Base-by-base conservation (phyloP, 192 early-diverging fungal genomes). In the Backusella macrospora region DNA sequence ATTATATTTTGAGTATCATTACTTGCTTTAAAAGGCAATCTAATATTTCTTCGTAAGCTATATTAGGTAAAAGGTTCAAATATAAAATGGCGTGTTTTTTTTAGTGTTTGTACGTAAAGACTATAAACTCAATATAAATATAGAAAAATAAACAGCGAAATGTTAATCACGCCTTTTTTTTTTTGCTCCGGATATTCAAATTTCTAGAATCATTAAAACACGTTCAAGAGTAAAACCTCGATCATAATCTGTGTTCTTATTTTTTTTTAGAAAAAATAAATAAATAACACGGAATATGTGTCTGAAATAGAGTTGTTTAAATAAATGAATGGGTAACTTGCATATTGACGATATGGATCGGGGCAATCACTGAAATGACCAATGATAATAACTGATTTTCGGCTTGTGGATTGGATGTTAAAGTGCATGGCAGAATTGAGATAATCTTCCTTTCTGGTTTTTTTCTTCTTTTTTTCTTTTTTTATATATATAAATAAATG, bases 321-420 rank as follows among this genome's bases (percentile, higher is more conserved):
- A 59, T 26, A 12, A 59, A 26, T 34, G 29, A 34, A 34, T 34
- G 29, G 52, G 52, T 59, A 23, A 59, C 52, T 59, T 10, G 52
- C 12, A 59, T 59, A 59, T 59, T n/a, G 10, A 23, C 21, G 52
- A 26, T 59, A 59, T 59, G 52, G 52, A 59, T 59, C 52, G 52
- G 52, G 52, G 52, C 52, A 59, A 59, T 59, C 52, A 26, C 21
- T 59, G 21, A 23, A 59, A 59, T 59, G 21, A 59, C 21, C 52
- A 59, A 23, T 59, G 52, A 59, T 23, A 59, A 26, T 12, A 12
- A 10, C 52, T 26, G 9, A 4, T 12, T 23, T 59, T 59, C 52
- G 52, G 52, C 52, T 59, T 59, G 52, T 59, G 52, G 21, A 4
- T 12, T 10, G 52, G 4, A 26, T 59, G 21, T 59, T 55, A 21